Conservation (phyloP, 2,329 filamentous ascomycete genomes). For the Paracoccidioides brasiliensis region DNA sequence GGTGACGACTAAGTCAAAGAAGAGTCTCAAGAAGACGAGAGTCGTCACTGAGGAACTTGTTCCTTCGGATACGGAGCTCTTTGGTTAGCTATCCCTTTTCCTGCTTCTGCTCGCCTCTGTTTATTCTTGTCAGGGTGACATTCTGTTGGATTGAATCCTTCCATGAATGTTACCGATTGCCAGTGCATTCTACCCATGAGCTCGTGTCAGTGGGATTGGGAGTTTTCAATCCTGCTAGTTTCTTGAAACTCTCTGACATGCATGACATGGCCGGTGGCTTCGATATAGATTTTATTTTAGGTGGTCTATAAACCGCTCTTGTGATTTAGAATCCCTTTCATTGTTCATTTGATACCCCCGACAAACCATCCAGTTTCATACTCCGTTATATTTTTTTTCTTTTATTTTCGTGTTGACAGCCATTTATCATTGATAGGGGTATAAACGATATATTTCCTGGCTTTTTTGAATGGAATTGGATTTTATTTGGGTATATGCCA, state of each 20-base stretch:
- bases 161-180: too few relatives aligned
- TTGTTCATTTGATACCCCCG: background rate
- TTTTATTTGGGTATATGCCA: background rate
- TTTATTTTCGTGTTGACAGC: background rate
- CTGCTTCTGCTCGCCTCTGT: background rate
- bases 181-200: background rate
- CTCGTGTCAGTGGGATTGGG: background rate
- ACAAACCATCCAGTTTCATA: background rate
- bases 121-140: background rate
- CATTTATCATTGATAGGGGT: background rate
- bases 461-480: background rate
- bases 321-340: background rate
- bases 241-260: too few relatives aligned
- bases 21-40: background rate
- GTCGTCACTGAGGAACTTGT: constrained; percentile 5
- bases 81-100: constrained; percentile 2
- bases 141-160: too few relatives aligned
- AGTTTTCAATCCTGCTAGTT: background rate
- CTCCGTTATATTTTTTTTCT: background rate
- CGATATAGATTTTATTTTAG: background rate
- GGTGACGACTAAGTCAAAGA: background rate
- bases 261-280: background rate
- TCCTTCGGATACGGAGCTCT: constrained; percentile 3
- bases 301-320: background rate
- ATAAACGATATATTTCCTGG: background rate